Percentiles rank a stretch among this genome's conserved stretches.
phyloP scores from a whole-genome alignment of 805 yeast genomes.

The Starmerella geochares region DNA sequence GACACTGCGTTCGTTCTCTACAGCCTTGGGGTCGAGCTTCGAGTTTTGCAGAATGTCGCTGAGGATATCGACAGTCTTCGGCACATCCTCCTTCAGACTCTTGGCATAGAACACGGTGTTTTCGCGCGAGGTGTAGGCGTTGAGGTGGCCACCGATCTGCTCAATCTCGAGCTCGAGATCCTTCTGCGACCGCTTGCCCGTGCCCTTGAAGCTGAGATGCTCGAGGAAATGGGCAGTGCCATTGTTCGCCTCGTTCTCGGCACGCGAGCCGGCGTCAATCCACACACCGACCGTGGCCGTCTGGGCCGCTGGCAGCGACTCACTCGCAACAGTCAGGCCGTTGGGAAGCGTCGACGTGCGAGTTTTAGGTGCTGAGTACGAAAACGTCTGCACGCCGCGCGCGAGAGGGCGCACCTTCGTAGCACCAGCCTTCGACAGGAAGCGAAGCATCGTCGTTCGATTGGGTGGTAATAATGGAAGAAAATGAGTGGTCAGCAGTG shows the following conservation, averaged over 20 bases:
- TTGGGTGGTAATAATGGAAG: constrained; percentile 11
- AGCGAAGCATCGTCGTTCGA: constrained; percentile 19
- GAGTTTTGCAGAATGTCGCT: constrained; percentile 84
- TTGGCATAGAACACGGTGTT: constrained; percentile 95
- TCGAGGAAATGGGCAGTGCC: constrained; percentile 98
- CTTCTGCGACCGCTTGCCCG: constrained; percentile 66
- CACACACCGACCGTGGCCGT: constrained; percentile 98
- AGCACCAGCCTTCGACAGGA: constrained; percentile 23
- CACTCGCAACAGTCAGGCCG: constrained; percentile 92
- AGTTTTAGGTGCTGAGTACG: constrained; percentile 36
- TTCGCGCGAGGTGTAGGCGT: constrained; percentile 97
- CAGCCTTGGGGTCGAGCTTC: constrained; percentile 67
- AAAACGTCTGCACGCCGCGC: constrained; percentile 25
- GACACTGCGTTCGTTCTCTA: constrained; percentile 93
- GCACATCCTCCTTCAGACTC: constrained; percentile 68
- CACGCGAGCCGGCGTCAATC: constrained; percentile 97
- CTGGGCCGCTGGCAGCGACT: constrained; percentile 69
- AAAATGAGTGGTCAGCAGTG: constrained; percentile 22
- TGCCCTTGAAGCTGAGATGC: constrained; percentile 95
- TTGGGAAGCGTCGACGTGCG: constrained; percentile 69
- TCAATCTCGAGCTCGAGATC: constrained; percentile 87
- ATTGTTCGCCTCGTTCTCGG: constrained; percentile 70
- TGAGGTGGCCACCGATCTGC: constrained; percentile 90
- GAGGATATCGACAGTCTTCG: constrained; percentile 74
- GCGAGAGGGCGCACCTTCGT: constrained; percentile 16